Conservation (phyloP, 768 basidiomycete species). For the Neoboletus brunneissimus region DNA sequence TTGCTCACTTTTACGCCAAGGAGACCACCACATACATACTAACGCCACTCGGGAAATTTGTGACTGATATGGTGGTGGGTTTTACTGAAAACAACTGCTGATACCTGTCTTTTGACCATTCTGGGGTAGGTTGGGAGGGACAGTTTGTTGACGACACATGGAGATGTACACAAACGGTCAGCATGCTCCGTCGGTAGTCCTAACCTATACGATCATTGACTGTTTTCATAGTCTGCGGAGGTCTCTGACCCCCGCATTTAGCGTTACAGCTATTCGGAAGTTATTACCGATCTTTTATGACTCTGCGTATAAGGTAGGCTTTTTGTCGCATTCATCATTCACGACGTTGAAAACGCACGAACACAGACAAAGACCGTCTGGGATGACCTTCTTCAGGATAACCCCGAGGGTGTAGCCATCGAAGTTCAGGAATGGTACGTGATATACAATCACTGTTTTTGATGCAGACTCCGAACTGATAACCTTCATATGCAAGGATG, state of each 20-base stretch:
- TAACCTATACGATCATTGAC: neutral
- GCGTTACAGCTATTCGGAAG: slow-evolving; percentile 36
- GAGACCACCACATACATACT: slow-evolving; percentile 43
- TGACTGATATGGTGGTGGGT: slow-evolving; percentile 33
- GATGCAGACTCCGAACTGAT: neutral
- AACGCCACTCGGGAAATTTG: slow-evolving; percentile 21
- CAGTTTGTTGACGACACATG: slow-evolving; percentile 17
- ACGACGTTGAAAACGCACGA: neutral
- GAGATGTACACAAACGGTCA: slow-evolving; percentile 19
- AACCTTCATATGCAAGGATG: slow-evolving; percentile 35
- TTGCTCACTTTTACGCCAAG: slow-evolving; percentile 49
- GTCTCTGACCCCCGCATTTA: slow-evolving; percentile 39
- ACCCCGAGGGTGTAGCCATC: slow-evolving; percentile 33
- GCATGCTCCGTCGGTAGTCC: neutral
- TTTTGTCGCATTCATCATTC: neutral
- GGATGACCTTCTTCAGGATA: slow-evolving; percentile 27
- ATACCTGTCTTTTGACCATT: neutral
- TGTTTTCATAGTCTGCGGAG: slow-evolving; percentile 29
- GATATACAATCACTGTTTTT: neutral
- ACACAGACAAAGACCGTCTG: slow-evolving; percentile 30
- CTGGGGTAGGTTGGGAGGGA: slow-evolving; percentile 6
- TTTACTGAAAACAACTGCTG: neutral
- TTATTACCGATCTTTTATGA: slow-evolving; percentile 38
- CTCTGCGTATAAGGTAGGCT: slow-evolving; percentile 38
- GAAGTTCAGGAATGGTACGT: slow-evolving; percentile 48